Evolutionary conservation across 192 early-diverging fungal species (phyloP).

Genomic region (Gaertneriomyces sp.): DNA sequence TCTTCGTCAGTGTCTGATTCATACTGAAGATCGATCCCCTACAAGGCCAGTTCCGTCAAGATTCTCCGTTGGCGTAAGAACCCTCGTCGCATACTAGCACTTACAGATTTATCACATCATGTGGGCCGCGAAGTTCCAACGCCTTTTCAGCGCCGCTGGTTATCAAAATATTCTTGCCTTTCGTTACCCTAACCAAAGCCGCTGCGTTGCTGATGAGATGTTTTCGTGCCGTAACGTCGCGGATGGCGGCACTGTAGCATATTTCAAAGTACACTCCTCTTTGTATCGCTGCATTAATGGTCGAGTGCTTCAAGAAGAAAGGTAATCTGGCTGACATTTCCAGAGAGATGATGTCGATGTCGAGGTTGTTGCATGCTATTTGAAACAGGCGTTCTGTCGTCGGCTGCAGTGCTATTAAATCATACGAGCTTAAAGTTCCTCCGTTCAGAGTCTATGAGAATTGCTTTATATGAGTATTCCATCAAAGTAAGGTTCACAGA

Average conservation of each 20-base stretch:
- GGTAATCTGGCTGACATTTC: slow-evolving; percentile 64
- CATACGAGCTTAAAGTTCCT: slow-evolving; percentile 30
- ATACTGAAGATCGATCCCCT: slow-evolving; percentile 62
- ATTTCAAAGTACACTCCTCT: slow-evolving; percentile 82
- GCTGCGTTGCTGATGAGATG: slow-evolving; percentile 66
- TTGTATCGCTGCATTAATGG: slow-evolving; percentile 63
- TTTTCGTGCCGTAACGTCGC: slow-evolving; percentile 58
- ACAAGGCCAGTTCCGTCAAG: neutral
- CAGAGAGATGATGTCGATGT: slow-evolving; percentile 79
- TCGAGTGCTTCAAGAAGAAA: slow-evolving; percentile 64
- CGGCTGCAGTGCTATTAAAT: slow-evolving; percentile 74
- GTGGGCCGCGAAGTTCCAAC: slow-evolving; percentile 69
- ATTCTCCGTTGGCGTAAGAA: neutral
- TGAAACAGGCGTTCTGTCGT: slow-evolving; percentile 69
- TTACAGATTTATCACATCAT: slow-evolving; percentile 79
- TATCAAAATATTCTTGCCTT: slow-evolving; percentile 76
- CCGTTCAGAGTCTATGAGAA: slow-evolving; percentile 20
- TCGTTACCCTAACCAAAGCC: slow-evolving; percentile 62
- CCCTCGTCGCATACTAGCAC: slow-evolving; percentile 10
- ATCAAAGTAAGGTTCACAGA: neutral
- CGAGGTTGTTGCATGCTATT: slow-evolving; percentile 59
- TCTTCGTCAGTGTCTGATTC: slow-evolving; percentile 52
- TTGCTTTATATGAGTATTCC: neutral
- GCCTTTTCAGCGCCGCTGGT: slow-evolving; percentile 64
- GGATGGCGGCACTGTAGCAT: slow-evolving; percentile 59